Conservation (phyloP, 495 filamentous ascomycete genomes). For the Aspergillus asperescens region DNA sequence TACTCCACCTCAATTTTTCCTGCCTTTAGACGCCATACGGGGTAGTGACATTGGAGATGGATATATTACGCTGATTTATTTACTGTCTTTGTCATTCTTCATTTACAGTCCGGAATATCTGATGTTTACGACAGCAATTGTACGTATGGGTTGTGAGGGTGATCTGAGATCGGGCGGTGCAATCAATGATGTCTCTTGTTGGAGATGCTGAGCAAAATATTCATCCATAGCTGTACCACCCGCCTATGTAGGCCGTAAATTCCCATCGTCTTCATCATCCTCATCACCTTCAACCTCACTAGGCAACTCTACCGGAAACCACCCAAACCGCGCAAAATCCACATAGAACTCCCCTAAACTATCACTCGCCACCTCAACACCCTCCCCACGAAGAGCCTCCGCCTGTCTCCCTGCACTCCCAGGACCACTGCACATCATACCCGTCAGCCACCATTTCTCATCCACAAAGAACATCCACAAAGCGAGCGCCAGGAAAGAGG, state of each 20-base stretch:
- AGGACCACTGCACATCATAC: slow-evolving; percentile 49
- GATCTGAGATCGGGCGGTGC: slow-evolving; percentile 9
- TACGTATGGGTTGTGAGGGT: slow-evolving; percentile 12
- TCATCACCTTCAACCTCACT: slow-evolving; percentile 27
- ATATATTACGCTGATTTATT: slow-evolving; percentile 2
- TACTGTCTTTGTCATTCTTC: neutral
- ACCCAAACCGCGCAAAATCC: slow-evolving; percentile 62
- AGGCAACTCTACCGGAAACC: slow-evolving; percentile 59
- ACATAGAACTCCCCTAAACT: slow-evolving; percentile 67
- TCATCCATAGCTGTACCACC: too few relatives aligned
- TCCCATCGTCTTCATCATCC: neutral
- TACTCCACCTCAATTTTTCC: too few relatives aligned
- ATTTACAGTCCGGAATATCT: slow-evolving; percentile 3
- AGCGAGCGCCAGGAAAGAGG: neutral
- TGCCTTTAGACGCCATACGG: neutral
- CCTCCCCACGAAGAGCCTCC: slow-evolving; percentile 58
- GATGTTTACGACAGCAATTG: slow-evolving; percentile 8
- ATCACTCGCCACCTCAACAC: slow-evolving; percentile 59
- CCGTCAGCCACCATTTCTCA: neutral
- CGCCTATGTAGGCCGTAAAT: too few relatives aligned
- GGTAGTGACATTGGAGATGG: neutral
- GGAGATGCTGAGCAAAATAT: slow-evolving; percentile 15
- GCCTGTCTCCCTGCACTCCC: slow-evolving; percentile 67
- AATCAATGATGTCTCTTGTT: slow-evolving; percentile 10
- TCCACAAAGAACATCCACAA: too few relatives aligned